Evolutionary conservation across 805 yeast species (phyloP).

Genomic region (Saccharomyces jurei): DNA sequence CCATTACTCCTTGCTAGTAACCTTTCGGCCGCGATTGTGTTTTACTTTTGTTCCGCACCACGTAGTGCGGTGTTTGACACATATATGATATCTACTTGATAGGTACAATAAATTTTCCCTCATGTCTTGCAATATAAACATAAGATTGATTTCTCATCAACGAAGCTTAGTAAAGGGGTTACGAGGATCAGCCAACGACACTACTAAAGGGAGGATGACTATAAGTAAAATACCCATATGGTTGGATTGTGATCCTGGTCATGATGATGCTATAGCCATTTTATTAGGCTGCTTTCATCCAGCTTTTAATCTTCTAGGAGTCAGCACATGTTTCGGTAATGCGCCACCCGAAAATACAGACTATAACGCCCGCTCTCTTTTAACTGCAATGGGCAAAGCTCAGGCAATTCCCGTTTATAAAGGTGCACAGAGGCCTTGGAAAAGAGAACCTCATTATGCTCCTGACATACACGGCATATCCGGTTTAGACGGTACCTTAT

Average conservation of each 20-base stretch:
- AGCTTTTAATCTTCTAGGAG: conserved; percentile 49
- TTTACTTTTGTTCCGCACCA: not conserved
- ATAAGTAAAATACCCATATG: conserved; percentile 52
- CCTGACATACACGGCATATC: conserved; percentile 62
- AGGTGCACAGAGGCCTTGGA: conserved; percentile 56
- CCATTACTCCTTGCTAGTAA: not conserved
- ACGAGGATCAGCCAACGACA: not conserved
- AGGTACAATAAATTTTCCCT: no score
- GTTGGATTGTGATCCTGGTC: conserved; percentile 92
- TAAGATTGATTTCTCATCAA: not conserved
- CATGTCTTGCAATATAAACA: not conserved
- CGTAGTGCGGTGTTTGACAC: not conserved
- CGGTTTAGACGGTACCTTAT: conserved; percentile 69
- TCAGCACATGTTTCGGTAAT: conserved; percentile 73
- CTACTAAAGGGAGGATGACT: conserved; percentile 11
- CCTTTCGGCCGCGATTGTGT: not conserved
- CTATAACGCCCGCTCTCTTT: conserved; percentile 54
- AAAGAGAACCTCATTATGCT: conserved; percentile 41
- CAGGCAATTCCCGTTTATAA: conserved; percentile 52
- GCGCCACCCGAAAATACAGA: conserved; percentile 59
- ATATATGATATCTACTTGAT: not conserved
- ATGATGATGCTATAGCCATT: conserved; percentile 77
- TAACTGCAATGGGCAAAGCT: conserved; percentile 47
- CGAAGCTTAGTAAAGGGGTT: not conserved
- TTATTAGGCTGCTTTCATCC: conserved; percentile 56